Evolutionary conservation across 2,329 filamentous ascomycete genomes (phyloP).

Genomic region (Fusarium duplospermum): DNA sequence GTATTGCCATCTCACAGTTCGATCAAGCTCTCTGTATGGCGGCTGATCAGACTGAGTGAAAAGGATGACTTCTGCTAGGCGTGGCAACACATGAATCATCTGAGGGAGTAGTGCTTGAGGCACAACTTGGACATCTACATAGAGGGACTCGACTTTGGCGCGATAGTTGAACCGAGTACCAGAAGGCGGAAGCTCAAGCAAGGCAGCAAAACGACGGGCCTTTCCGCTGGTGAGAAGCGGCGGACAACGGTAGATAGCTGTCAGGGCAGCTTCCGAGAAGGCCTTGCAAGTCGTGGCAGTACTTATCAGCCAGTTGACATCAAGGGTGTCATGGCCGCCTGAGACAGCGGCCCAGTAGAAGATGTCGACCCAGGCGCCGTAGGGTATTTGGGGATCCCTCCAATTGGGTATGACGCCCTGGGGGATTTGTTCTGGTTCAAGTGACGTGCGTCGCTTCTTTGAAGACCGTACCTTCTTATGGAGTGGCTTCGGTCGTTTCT

Average conservation of each 20-base stretch:
- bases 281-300: constrained; percentile 70
- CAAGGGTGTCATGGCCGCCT: constrained; percentile 53
- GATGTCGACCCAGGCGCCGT: constrained; percentile 75
- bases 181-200: constrained; percentile 66
- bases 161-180: constrained; percentile 71
- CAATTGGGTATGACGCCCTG: constrained; percentile 61
- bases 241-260: constrained; percentile 77
- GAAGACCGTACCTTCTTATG: constrained; percentile 14
- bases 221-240: constrained; percentile 65
- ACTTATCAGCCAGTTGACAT: constrained; percentile 73
- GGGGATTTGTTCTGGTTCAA: constrained; percentile 11
- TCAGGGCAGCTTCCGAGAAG: constrained; percentile 79
- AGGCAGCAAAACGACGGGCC: constrained; percentile 57
- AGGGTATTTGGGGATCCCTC: constrained; percentile 68
- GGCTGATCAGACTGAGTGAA: constrained; percentile 76
- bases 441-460: constrained; percentile 37
- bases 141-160: constrained; percentile 76
- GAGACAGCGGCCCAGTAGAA: constrained; percentile 74
- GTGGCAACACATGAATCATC: constrained; percentile 73
- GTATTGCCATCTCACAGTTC: constrained; percentile 76
- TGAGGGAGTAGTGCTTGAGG: constrained; percentile 55
- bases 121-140: constrained; percentile 76
- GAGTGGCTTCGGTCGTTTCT: constrained; percentile 28
- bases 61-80: constrained; percentile 76
- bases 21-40: constrained; percentile 70